Percentiles rank a stretch among this genome's conserved stretches.
phyloP scores from a whole-genome alignment of 371 early-diverging fungal species.

The Mucor lusitanicus region DNA sequence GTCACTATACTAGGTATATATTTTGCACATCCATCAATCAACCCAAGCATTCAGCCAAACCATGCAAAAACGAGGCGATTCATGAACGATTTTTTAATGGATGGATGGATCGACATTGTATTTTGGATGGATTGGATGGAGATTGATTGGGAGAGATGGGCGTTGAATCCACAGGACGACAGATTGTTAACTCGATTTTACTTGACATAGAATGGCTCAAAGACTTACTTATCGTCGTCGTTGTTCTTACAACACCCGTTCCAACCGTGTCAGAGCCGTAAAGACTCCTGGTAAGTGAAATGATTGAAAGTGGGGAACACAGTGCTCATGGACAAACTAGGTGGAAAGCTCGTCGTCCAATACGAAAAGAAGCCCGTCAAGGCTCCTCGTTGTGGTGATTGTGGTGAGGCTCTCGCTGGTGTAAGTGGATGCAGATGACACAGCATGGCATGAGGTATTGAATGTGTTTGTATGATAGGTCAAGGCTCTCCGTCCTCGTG shows the following conservation, averaged over 20 bases:
- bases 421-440: conserved; percentile 46
- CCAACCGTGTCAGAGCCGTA: conserved; percentile 93
- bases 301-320: not conserved
- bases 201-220: conserved; percentile 68
- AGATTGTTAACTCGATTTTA: not conserved
- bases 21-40: not conserved
- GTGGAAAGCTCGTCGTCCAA: conserved; percentile 91
- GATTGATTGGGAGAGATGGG: not conserved
- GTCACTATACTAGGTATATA: conserved; percentile 25
- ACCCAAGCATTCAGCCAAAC: not conserved
- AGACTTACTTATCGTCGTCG: conserved; percentile 97
- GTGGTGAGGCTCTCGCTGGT: conserved; percentile 88
- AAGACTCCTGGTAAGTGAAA: conserved; percentile 89
- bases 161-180: not conserved
- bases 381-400: conserved; percentile 97
- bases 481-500: conserved; percentile 91
- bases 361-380: conserved; percentile 93
- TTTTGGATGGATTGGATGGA: conserved; percentile 8
- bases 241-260: conserved; percentile 98
- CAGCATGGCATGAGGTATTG: not conserved
- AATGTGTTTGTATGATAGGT: conserved; percentile 49
- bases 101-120: conserved; percentile 1
- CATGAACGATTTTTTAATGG: not conserved
- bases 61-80: not conserved
- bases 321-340: conserved; percentile 30